Conservation (phyloP, 768 basidiomycete genomes). For the Tricholoma bakamatsutake region DNA sequence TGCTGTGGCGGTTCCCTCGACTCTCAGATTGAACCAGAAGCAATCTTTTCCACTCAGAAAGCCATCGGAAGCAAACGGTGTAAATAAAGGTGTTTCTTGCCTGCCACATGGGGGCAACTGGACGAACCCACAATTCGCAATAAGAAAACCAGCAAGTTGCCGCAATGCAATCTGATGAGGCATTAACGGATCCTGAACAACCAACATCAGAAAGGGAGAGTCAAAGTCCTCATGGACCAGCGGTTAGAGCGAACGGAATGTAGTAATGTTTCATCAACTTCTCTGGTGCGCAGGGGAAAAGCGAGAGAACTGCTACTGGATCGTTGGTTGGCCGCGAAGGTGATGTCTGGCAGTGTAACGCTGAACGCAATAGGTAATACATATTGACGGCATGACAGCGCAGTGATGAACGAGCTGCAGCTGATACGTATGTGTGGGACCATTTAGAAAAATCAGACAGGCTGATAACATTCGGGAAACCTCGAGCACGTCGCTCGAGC, state of each 20-base stretch:
- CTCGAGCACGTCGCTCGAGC: not conserved
- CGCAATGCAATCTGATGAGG: not conserved
- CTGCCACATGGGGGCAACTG: not conserved
- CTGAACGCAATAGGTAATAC: not conserved
- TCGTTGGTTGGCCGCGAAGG: not conserved
- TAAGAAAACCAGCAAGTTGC: not conserved
- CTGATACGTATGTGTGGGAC: not conserved
- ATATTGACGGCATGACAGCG: not conserved
- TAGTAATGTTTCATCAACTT: not conserved
- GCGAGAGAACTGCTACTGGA: not conserved
- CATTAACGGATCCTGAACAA: not conserved
- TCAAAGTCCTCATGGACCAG: too few relatives aligned
- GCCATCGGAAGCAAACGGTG: not conserved
- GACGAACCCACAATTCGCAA: not conserved
- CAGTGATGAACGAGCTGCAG: not conserved
- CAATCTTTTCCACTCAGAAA: not conserved
- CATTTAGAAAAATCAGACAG: not conserved
- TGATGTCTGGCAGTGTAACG: not conserved
- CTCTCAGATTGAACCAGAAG: not conserved
- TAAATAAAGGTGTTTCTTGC: not conserved
- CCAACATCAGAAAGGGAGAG: not conserved
- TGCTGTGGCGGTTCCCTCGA: not conserved
- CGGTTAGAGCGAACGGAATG: not conserved
- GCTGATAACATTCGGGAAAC: not conserved
- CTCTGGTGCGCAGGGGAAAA: not conserved